A percentile compares a stretch with the other conserved stretches of the same genome.
Conservation (phyloP, 1,284 basidiomycete genomes). For the Inonotus hispidus region DNA sequence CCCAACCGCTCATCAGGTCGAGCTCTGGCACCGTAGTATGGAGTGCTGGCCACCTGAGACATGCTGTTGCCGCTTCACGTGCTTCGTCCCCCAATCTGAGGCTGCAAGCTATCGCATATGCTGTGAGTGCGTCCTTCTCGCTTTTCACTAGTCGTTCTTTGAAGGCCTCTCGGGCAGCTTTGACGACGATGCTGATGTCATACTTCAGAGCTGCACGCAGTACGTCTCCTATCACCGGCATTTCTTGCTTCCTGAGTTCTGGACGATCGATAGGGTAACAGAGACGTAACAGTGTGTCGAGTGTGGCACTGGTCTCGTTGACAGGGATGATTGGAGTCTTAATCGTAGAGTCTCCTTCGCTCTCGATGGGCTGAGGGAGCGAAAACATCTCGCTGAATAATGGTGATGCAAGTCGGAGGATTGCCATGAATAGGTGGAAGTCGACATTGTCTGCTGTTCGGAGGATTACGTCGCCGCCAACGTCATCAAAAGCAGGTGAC, state of each 20-base stretch:
- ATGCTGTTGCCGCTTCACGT: not conserved
- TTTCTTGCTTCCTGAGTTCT: not conserved
- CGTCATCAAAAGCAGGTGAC: conserved; percentile 11
- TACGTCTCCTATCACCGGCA: not conserved
- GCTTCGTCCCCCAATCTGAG: not conserved
- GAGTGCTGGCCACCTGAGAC: not conserved
- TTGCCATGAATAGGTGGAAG: conserved; percentile 6
- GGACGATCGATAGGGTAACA: not conserved
- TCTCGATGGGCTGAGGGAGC: not conserved
- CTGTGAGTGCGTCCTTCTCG: not conserved
- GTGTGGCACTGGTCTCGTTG: not conserved
- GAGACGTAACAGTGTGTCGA: conserved; percentile 2
- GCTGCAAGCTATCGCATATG: not conserved
- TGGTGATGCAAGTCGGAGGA: conserved; percentile 9
- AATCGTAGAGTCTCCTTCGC: not conserved
- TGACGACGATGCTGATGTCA: not conserved
- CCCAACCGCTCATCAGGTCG: not conserved
- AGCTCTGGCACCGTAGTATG: not conserved
- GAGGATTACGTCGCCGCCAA: conserved; percentile 12
- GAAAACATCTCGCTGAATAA: conserved; percentile 14
- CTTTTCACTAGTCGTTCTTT: not conserved
- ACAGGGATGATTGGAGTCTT: not conserved
- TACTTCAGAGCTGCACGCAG: conserved; percentile 3
- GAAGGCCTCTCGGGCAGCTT: not conserved
- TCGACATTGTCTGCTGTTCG: conserved; percentile 7